Evolutionary conservation across 176 grass and related monocot species (phyloP).

Genomic region (Musa beccarii): DNA sequence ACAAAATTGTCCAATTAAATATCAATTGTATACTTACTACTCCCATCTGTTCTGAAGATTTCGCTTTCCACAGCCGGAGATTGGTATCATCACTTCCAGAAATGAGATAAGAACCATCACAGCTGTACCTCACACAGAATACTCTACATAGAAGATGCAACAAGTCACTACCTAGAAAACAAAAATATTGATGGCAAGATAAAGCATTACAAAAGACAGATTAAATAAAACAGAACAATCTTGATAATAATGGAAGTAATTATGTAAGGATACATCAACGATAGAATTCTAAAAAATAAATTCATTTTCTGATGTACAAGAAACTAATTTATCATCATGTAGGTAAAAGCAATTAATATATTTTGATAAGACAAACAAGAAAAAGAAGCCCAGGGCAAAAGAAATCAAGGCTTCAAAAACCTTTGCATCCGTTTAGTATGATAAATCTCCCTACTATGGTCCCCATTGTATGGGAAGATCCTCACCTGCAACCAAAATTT

Average conservation of each 20-base stretch:
- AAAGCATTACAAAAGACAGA: not conserved
- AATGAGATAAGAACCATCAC: constrained; percentile 77
- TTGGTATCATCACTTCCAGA: constrained; percentile 99
- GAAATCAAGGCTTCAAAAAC: constrained; percentile 26
- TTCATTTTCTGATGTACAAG: not conserved
- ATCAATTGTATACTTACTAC: constrained; percentile 46
- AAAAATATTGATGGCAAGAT: not conserved
- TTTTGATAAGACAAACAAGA: not conserved
- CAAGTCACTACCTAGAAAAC: constrained; percentile 11
- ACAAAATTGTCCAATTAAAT: not conserved
- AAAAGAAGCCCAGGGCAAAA: not conserved
- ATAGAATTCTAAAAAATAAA: not conserved
- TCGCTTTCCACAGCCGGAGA: constrained; percentile 83
- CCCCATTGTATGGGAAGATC: constrained; percentile 71
- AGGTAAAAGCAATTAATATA: not conserved
- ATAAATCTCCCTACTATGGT: constrained; percentile 95
- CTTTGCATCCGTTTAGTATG: constrained; percentile 99
- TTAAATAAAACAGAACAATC: not conserved
- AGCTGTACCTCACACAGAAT: constrained; percentile 87
- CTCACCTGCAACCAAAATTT: constrained; percentile 58
- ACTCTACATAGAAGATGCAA: constrained; percentile 47
- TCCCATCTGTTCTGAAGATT: constrained; percentile 90
- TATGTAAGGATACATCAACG: not conserved
- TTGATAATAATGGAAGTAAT: not conserved
- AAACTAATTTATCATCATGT: not conserved